Evolutionary conservation across 2,329 filamentous ascomycete genomes (phyloP), one percentile per base, ranked within the genome.

Genomic region (Aureobasidium sp.): DNA sequence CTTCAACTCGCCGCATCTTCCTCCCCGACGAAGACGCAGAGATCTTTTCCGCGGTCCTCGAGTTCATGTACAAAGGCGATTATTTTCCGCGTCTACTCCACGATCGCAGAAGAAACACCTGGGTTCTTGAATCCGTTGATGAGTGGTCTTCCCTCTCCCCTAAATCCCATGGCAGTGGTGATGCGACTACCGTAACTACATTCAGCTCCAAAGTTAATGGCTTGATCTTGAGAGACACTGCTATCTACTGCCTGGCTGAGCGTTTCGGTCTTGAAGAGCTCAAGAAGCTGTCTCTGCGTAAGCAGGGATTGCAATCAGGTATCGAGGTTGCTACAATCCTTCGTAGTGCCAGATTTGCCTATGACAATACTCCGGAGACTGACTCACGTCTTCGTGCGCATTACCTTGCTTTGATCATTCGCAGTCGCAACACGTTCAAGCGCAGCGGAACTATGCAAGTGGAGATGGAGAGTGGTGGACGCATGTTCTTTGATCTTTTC

Each of bases 401-500:
- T 85, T 98, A 97, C 87, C 91, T 98, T 80, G 94, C 95, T 79
- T 89, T 98, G 82, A 97, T 98, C 82, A 97, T 98, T 86, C 92
- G 95, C 85, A 95, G 93, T 87, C 93, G 95, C 81, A 94, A 94
- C 86, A 97, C 94, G 76, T 98, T 98, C 82, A 98, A 97, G 91
- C 91, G 93, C 83, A 97, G 94, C 85, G 95, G 95, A 82, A 98
- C 95, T 81, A 97, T 98, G 94, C 95, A 98, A 88, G 91, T 93
- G 85, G 95, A 98, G 86, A 98, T 98, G 95, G 93, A 97, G 86
- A 90, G 90, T 81, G 94, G 95, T 80, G 94, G 87, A 83, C 95
- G 95, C 87, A 87, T 98, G 84, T 98, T 96, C 88, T 98, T 98
- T 84, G 95, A 98, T 87, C 86, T 98, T 81, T 98, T 98, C 81